Base-by-base conservation (phyloP, 495 filamentous ascomycete genomes). In the Amphirosellinia nigrospora region DNA sequence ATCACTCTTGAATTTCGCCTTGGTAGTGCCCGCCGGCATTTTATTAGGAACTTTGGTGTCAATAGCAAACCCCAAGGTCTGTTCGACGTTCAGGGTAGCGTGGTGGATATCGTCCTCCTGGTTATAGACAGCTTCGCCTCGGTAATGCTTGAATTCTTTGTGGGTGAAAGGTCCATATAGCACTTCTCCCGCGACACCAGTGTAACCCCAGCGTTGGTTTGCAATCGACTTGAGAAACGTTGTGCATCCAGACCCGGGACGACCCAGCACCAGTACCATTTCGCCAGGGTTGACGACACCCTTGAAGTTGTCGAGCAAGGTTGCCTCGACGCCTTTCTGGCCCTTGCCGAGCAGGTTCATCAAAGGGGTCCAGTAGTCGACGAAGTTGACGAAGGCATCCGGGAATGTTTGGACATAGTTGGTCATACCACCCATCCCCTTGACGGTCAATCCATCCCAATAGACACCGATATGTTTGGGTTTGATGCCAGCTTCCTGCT, bases 201-300 rank as follows among this genome's bases (percentile, higher is more conserved):
- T 93, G 73, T 93, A 97, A 45, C 94, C 94, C 73, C 85, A 87
- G 8, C 92, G 86, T 74, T 94, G 91, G 72, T 97, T 96, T 19
- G 91, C 87, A 70, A 98, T 91, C 28, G 90, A 87, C 77, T 96
- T 96, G 26, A 97, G 82, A 73, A 97, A 95, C 0, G 93, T 93
- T 0, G 94, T 94, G 77, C 94, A 97, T 41, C 94, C 94, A 10
- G 89, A 90, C 0, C 94, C 94, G 0, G 94, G 94, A 64, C 92
- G 87, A 13, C 94, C 94, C 23, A 98, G 84, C 11, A 98, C 94
- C 23, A 98, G 82, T 1, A 96, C 85, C 94, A 97, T 97, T 79
- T 98, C 94, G 19, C 94, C 94, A 0, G 92, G 89, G 71, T 90
- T 89, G 39, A 84, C 82, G 16, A 87, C 79, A 53, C 86, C 86